Conservation (phyloP, 2,329 filamentous ascomycete genomes). For the Byssoonygena ceratinophila region DNA sequence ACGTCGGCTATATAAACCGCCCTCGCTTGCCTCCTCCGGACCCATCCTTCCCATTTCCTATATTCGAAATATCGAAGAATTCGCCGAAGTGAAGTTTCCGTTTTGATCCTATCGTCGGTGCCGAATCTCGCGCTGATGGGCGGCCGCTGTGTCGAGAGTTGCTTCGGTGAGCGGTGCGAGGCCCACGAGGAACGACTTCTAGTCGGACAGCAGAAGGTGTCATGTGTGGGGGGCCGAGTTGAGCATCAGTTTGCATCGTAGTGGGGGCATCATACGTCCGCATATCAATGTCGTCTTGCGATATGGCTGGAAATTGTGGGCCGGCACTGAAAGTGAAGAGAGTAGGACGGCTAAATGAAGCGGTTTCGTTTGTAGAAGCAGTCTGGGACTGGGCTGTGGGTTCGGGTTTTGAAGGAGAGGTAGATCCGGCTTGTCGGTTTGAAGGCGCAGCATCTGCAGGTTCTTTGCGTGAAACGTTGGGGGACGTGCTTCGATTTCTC, state of each 20-base stretch:
- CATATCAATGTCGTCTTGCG: conserved; percentile 36
- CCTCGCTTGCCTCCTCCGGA: conserved; percentile 38
- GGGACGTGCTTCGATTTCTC: conserved; percentile 29
- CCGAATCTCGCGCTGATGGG: conserved; percentile 30
- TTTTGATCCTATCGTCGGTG: conserved; percentile 37
- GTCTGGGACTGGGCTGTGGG: conserved; percentile 17
- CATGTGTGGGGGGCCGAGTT: conserved; percentile 19
- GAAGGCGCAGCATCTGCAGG: conserved; percentile 22
- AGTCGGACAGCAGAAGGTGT: conserved; percentile 31
- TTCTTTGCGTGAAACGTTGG: conserved; percentile 27
- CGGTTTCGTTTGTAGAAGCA: conserved; percentile 2
- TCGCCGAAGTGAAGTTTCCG: conserved; percentile 39
- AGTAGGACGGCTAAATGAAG: conserved; percentile 23
- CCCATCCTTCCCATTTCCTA: conserved; percentile 35
- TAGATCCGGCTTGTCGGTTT: conserved; percentile 25
- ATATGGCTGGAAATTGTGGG: conserved; percentile 29
- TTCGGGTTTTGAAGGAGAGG: conserved; percentile 24
- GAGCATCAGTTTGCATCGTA: conserved; percentile 20
- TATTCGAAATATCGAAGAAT: conserved; percentile 41
- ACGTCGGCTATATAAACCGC: conserved; percentile 35
- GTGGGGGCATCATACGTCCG: conserved; percentile 30
- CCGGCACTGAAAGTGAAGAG: conserved; percentile 38
- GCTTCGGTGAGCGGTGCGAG: conserved; percentile 32
- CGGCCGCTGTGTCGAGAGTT: conserved; percentile 30
- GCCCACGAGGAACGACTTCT: conserved; percentile 35